phyloP scores from a whole-genome alignment of 805 yeast species.

The Starmerella apis region DNA sequence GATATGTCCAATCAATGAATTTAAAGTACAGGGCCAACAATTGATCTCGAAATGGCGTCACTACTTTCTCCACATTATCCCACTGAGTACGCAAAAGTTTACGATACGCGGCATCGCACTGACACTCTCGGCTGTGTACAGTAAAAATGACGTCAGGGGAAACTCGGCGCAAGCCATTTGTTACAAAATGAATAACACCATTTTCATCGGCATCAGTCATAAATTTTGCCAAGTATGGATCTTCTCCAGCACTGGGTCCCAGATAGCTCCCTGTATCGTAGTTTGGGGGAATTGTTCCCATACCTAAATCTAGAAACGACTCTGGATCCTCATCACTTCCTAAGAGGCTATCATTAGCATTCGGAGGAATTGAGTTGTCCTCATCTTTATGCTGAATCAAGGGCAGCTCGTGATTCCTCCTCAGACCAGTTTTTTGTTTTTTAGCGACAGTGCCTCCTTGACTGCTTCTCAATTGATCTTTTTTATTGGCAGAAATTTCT shows the following conservation, averaged over 20 bases:
- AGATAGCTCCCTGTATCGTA: slow-evolving; percentile 26
- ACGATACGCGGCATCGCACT: slow-evolving; percentile 25
- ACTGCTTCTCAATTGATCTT: slow-evolving; percentile 1
- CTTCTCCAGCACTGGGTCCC: slow-evolving; percentile 30
- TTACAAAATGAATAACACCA: slow-evolving; percentile 26
- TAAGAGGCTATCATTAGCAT: not conserved
- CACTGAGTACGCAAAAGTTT: slow-evolving; percentile 19
- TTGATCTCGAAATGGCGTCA: slow-evolving; percentile 25
- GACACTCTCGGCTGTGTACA: slow-evolving; percentile 19
- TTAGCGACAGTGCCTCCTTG: not conserved
- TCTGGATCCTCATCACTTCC: slow-evolving; percentile 3
- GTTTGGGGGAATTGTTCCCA: slow-evolving; percentile 23
- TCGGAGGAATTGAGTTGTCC: not conserved
- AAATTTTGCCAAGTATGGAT: slow-evolving; percentile 28
- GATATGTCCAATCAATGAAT: slow-evolving; percentile 31
- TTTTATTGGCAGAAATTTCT: not conserved
- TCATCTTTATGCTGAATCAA: not conserved
- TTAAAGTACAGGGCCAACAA: slow-evolving; percentile 30
- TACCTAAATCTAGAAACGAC: slow-evolving; percentile 10
- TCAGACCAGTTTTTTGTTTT: not conserved
- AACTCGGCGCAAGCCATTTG: slow-evolving; percentile 27
- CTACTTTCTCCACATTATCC: slow-evolving; percentile 11
- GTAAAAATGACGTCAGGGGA: slow-evolving; percentile 11
- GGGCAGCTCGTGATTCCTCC: not conserved
- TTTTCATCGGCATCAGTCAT: slow-evolving; percentile 17